phyloP scores from a whole-genome alignment of 768 basidiomycete genomes.

The Boletus vermiculosoides region DNA sequence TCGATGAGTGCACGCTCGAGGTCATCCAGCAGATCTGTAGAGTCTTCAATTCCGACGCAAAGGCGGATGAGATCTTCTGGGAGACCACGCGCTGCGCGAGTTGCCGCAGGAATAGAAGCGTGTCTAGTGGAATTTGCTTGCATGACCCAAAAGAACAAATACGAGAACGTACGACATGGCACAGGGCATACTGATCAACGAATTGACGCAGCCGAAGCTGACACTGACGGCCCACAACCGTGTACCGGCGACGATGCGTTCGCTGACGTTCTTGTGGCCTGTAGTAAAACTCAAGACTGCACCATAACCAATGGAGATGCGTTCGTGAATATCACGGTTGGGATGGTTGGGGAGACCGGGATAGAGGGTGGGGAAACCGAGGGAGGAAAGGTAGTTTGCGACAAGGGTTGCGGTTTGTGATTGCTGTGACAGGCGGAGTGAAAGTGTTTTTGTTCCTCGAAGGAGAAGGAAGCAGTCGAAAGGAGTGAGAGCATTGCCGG shows the following conservation, averaged over 20 bases:
- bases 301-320: slow-evolving; percentile 88
- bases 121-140: slow-evolving; percentile 47
- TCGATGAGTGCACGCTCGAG: slow-evolving; percentile 90
- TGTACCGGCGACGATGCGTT: slow-evolving; percentile 89
- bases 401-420: slow-evolving; percentile 80
- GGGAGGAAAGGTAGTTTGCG: slow-evolving; percentile 76
- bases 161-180: slow-evolving; percentile 89
- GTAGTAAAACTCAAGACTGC: slow-evolving; percentile 96
- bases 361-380: slow-evolving; percentile 91
- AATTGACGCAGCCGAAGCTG: slow-evolving; percentile 97
- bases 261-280: slow-evolving; percentile 84
- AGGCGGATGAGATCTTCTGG: slow-evolving; percentile 98
- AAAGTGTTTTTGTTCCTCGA: slow-evolving; percentile 93
- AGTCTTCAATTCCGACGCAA: slow-evolving; percentile 97
- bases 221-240: slow-evolving; percentile 97
- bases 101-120: slow-evolving; percentile 94
- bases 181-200: slow-evolving; percentile 98
- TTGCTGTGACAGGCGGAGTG: slow-evolving; percentile 94
- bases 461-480: slow-evolving; percentile 97
- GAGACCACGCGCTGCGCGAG: slow-evolving; percentile 92
- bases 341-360: slow-evolving; percentile 86
- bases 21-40: slow-evolving; percentile 90
- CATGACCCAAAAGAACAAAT: not conserved
- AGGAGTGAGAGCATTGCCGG: slow-evolving; percentile 92
- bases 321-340: slow-evolving; percentile 82